These are phyloP conservation scores for Pyrenochaeta sp. DNA, from an alignment of 2,329 filamentous ascomycete genomes.

Conservation along the genomic window DNA sequence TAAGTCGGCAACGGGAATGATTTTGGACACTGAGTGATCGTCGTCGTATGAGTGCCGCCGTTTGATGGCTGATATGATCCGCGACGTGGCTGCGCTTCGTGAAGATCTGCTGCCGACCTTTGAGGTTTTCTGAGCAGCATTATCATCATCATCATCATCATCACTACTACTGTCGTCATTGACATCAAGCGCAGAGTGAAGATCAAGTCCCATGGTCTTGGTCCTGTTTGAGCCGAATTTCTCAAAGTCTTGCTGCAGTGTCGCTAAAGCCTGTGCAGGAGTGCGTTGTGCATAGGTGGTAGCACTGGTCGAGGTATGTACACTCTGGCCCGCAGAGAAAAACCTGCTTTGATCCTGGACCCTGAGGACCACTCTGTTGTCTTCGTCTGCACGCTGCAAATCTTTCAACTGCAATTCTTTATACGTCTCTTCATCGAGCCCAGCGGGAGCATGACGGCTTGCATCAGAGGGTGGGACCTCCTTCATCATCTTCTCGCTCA, in stretches of 20 bases:
- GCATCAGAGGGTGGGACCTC: slow-evolving; percentile 82
- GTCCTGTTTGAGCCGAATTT: slow-evolving; percentile 47
- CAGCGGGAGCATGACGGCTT: slow-evolving; percentile 71
- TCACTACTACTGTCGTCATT: slow-evolving; percentile 69
- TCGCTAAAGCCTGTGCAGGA: slow-evolving; percentile 71
- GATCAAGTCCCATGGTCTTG: slow-evolving; percentile 55
- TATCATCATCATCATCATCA: slow-evolving; percentile 63
- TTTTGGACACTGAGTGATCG: slow-evolving; percentile 40
- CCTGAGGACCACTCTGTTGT: slow-evolving; percentile 82
- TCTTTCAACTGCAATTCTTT: slow-evolving; percentile 81
- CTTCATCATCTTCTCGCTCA: slow-evolving; percentile 93
- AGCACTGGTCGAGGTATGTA: slow-evolving; percentile 58
- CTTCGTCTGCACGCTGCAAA: slow-evolving; percentile 75
- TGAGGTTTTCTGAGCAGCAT: slow-evolving; percentile 65
- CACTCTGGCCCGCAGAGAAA: slow-evolving; percentile 66
- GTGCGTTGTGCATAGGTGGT: slow-evolving; percentile 73
- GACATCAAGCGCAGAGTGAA: slow-evolving; percentile 72
- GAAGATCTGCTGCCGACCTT: slow-evolving; percentile 76
- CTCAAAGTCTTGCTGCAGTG: slow-evolving; percentile 70
- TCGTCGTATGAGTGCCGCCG: slow-evolving; percentile 68
- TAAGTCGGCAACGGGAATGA: slow-evolving; percentile 35
- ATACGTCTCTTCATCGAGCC: slow-evolving; percentile 76
- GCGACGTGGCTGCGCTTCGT: slow-evolving; percentile 69
- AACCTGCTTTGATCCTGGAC: slow-evolving; percentile 88
- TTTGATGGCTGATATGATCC: slow-evolving; percentile 71